Conservation (phyloP, 805 yeast genomes). For the Danielia reshetovae region DNA sequence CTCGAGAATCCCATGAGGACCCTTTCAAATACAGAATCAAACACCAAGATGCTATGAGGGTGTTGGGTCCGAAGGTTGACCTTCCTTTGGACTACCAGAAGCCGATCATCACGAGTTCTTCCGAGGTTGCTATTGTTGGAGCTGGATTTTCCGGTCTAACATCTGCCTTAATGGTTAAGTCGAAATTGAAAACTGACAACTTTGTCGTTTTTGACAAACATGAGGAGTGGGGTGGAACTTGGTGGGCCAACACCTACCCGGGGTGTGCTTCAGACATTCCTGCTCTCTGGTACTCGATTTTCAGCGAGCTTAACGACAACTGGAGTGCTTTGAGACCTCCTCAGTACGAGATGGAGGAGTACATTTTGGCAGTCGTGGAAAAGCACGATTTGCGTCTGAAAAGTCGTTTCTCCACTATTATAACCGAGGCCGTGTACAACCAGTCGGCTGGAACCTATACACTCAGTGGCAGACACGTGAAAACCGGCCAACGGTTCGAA, state of each 20-base stretch:
- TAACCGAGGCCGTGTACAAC: constrained; percentile 19
- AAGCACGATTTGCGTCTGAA: constrained; percentile 22
- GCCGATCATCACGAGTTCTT: constrained; percentile 19
- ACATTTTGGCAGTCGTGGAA: constrained; percentile 29
- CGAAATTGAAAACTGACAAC: constrained; percentile 25
- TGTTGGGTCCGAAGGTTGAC: constrained; percentile 22
- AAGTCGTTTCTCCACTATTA: constrained; percentile 21
- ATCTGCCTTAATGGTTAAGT: constrained; percentile 24
- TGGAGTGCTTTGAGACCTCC: constrained; percentile 41
- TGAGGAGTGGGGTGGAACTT: constrained; percentile 39
- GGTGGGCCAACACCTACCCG: constrained; percentile 45
- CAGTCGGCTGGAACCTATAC: constrained; percentile 27
- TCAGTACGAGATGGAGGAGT: constrained; percentile 40
- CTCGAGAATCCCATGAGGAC: constrained; percentile 28
- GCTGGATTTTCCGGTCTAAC: constrained; percentile 40
- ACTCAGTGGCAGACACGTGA: constrained; percentile 21
- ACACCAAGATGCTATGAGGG: constrained; percentile 23
- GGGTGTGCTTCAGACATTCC: constrained; percentile 45
- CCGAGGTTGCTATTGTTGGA: constrained; percentile 36
- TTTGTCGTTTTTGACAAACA: constrained; percentile 37
- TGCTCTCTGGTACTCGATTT: constrained; percentile 38
- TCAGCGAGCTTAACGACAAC: constrained; percentile 28
- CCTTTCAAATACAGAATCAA: constrained; percentile 29
- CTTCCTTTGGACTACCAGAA: constrained; percentile 13
- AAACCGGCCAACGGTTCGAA: constrained; percentile 26